Evolutionary conservation across 1,139 yeast species (phyloP), one percentile per base, ranked within the genome.

Genomic region (Insectozyma bohioensis): DNA sequence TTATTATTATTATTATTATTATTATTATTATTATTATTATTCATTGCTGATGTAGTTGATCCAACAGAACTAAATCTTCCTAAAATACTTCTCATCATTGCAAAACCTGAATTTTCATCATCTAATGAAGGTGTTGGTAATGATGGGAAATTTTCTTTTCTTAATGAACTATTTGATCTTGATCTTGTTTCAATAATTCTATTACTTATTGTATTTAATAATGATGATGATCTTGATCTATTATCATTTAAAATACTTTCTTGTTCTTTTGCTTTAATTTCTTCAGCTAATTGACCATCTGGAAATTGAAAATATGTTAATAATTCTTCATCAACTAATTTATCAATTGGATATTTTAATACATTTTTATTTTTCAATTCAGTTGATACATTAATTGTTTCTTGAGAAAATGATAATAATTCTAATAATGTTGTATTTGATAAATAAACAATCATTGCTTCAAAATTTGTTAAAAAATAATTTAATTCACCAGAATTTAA

Each of bases 401-500:
- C 20, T 4, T 37, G 43, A n/a, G n/a, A n/a, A n/a, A n/a, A n/a
- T 0, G 50, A 46, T 9, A 39, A 37, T 18, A 68, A 46, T 34
- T 65, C 73, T 13, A 49, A 46, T 11, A 63, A 43, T 1, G 70
- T 63, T 8, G 66, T 60, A 31, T 59, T 66, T 39, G 64, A 62
- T 27, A 68, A 51, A 45, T 61, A 68, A 29, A 52, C 59, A 14
- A 67, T 48, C 12, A 64, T 60, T 1, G 75, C 75, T 35, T 68
- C 75, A 34, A 67, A 62, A 41, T 68, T 68, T 8, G 74, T 67
- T 20, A 68, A 47, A 41, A 66, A 67, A 38, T 59, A 68, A 36
- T 53, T 55, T 21, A 61, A 41, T 38, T 68, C 75, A 3, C 74
- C 72, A 18, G 53, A 53, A 45, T 68, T 67, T 29, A 67, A 49